Evolutionary conservation across 1,284 basidiomycete species (phyloP).

Genomic region (Moniliella sp.): DNA sequence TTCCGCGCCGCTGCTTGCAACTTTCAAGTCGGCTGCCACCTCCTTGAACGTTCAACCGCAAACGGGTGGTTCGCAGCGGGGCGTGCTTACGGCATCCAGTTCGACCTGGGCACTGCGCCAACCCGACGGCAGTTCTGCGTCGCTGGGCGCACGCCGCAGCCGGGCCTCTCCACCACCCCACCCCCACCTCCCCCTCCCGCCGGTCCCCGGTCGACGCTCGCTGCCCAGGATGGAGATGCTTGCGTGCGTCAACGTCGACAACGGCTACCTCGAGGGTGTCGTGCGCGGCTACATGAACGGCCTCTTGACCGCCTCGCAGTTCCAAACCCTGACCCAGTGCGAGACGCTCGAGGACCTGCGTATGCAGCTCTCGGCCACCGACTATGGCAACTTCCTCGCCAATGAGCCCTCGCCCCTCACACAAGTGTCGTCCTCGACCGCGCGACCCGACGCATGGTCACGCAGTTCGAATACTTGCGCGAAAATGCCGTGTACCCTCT

Average conservation of each 20-base stretch:
- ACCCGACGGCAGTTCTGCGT: no score
- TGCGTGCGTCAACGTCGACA: slow-evolving; percentile 27
- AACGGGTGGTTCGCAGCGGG: no score
- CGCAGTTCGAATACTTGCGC: slow-evolving; percentile 85
- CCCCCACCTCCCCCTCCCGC: no score
- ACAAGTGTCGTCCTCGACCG: slow-evolving; percentile 86
- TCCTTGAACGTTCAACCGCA: no score
- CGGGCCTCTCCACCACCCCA: no score
- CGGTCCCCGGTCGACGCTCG: no score
- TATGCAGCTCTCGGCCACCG: slow-evolving; percentile 67
- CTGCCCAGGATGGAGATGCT: slow-evolving; percentile 25
- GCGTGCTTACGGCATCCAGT: no score
- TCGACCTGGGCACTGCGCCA: no score
- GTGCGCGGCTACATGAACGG: slow-evolving; percentile 84
- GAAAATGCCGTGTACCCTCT: slow-evolving; percentile 80
- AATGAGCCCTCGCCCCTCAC: slow-evolving; percentile 89
- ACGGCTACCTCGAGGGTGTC: slow-evolving; percentile 46
- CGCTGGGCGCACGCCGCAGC: no score
- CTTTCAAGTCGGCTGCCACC: no score
- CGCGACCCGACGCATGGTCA: slow-evolving; percentile 77
- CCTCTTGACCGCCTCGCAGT: slow-evolving; percentile 67
- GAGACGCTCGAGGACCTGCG: slow-evolving; percentile 63
- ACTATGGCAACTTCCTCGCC: slow-evolving; percentile 93
- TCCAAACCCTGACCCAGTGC: slow-evolving; percentile 84
- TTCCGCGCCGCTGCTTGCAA: no score